These are phyloP conservation scores for Penicillium bovifimosum DNA, from an alignment of 495 filamentous ascomycete genomes.

Conservation along the genomic window DNA sequence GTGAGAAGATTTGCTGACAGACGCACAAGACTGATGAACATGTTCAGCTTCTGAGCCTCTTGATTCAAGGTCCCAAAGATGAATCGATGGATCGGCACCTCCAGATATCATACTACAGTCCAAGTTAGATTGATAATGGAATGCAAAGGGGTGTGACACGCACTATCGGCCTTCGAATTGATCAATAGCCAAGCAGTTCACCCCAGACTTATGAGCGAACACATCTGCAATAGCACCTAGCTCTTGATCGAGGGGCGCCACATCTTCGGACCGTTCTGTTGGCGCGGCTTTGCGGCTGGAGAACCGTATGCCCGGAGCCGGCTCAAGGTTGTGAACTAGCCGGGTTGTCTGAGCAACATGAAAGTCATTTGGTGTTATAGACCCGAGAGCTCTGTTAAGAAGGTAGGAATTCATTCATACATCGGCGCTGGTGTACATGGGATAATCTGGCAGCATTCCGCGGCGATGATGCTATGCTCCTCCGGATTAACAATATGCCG, in stretches of 20 bases:
- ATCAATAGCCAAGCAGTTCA: constrained; percentile 70
- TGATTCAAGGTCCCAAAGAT: constrained; percentile 75
- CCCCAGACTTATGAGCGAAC: constrained; percentile 68
- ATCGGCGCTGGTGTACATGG: constrained; percentile 12
- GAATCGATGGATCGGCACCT: constrained; percentile 71
- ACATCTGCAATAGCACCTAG: constrained; percentile 25
- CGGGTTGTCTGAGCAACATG: constrained; percentile 57
- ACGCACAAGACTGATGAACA: constrained; percentile 47
- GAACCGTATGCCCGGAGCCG: constrained; percentile 61
- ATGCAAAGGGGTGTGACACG: constrained; percentile 19
- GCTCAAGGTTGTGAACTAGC: constrained; percentile 55
- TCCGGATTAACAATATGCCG: constrained; percentile 24
- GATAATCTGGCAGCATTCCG: not conserved
- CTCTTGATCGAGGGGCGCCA: constrained; percentile 13
- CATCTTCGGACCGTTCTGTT: constrained; percentile 6
- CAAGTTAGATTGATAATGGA: constrained; percentile 8
- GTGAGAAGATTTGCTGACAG: constrained; percentile 38
- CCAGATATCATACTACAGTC: constrained; percentile 67
- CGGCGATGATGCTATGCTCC: constrained; percentile 12
- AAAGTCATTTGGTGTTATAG: constrained; percentile 53
- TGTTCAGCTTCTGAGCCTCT: constrained; percentile 35
- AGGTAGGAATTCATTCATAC: constrained; percentile 78
- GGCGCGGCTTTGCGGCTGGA: constrained; percentile 47
- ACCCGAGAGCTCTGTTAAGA: constrained; percentile 64
- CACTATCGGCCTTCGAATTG: constrained; percentile 72